phyloP scores from a whole-genome alignment of 2,329 filamentous ascomycete genomes.

The Scortechinia acanthostroma region DNA sequence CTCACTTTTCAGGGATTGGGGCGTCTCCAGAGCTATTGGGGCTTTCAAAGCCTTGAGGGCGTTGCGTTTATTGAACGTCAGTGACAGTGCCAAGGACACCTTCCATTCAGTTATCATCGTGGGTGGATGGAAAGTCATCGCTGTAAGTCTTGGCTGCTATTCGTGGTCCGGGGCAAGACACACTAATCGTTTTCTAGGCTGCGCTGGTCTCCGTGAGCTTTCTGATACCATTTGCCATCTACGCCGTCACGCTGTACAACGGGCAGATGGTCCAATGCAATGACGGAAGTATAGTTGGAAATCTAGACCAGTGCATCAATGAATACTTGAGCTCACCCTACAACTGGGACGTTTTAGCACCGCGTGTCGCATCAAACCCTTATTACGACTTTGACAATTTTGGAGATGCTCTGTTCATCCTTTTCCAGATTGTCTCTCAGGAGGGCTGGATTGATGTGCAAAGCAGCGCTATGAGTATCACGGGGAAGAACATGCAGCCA shows the following conservation, averaged over 20 bases:
- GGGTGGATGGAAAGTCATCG: constrained; percentile 88
- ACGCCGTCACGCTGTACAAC: constrained; percentile 86
- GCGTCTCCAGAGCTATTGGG: constrained; percentile 82
- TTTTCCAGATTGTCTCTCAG: constrained; percentile 97
- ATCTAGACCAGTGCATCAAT: constrained; percentile 67
- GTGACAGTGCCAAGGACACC: constrained; percentile 87
- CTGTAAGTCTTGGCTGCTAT: constrained; percentile 41
- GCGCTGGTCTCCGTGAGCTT: constrained; percentile 91
- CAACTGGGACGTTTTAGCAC: constrained; percentile 75
- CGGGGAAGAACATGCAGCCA: constrained; percentile 69
- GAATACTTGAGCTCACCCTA: constrained; percentile 72
- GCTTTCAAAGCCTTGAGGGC: constrained; percentile 96
- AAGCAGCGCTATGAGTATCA: constrained; percentile 75
- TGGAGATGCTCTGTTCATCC: constrained; percentile 83
- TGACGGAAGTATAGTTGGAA: constrained; percentile 48
- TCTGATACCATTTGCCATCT: constrained; percentile 92
- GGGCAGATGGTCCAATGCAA: constrained; percentile 78
- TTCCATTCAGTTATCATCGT: constrained; percentile 95
- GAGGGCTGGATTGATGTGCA: constrained; percentile 97
- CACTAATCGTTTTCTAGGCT: constrained; percentile 38
- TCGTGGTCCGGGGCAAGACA: not conserved
- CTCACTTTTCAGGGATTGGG: constrained; percentile 72
- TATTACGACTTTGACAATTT: constrained; percentile 94
- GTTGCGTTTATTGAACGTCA: constrained; percentile 84
- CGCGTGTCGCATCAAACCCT: constrained; percentile 72